A percentile compares a stretch with the other conserved stretches of the same genome.
phyloP scores from a whole-genome alignment of 108 stramenopile genomes.

The Nitzschia inconspicua region DNA sequence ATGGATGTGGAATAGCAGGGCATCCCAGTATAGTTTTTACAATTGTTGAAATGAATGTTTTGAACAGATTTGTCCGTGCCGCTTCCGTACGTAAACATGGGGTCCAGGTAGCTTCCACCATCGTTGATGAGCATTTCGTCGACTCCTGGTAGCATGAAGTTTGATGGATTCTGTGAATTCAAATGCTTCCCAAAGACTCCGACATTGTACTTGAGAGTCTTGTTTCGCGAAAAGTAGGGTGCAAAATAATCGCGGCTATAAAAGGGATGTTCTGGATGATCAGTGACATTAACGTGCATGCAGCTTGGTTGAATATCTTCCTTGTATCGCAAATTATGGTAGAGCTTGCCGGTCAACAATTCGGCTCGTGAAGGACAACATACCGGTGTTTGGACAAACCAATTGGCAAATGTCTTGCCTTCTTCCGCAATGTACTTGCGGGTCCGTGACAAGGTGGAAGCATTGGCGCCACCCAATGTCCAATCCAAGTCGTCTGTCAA shows the following conservation, averaged over 20 bases:
- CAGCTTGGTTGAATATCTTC: conserved; percentile 7
- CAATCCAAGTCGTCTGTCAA: conserved; percentile 51
- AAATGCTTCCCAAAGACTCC: conserved; percentile 48
- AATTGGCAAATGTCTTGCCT: conserved; percentile 29
- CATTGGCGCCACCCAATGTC: conserved; percentile 32
- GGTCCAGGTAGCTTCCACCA: conserved; percentile 30
- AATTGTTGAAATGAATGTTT: conserved; percentile 19
- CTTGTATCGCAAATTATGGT: conserved; percentile 28
- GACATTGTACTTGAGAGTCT: conserved; percentile 20
- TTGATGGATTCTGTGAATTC: conserved; percentile 25
- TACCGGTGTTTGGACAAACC: conserved; percentile 47
- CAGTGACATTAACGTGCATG: conserved; percentile 34
- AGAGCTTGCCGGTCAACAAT: conserved; percentile 35
- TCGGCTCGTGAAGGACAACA: conserved; percentile 48
- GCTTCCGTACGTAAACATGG: conserved; percentile 19
- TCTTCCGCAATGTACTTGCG: conserved; percentile 12
- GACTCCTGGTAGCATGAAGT: conserved; percentile 28
- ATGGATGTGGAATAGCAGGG: conserved; percentile 39
- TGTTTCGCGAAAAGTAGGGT: conserved; percentile 10
- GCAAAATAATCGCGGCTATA: conserved; percentile 33
- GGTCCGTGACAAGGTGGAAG: conserved; percentile 30
- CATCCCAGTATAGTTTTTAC: conserved; percentile 20
- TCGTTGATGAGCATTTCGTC: conserved; percentile 40
- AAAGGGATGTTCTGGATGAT: conserved; percentile 14
- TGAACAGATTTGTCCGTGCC: not conserved